These are phyloP conservation scores for Mariannaea elegans DNA, from an alignment of 2,329 filamentous ascomycete genomes.

Conservation along the genomic window DNA sequence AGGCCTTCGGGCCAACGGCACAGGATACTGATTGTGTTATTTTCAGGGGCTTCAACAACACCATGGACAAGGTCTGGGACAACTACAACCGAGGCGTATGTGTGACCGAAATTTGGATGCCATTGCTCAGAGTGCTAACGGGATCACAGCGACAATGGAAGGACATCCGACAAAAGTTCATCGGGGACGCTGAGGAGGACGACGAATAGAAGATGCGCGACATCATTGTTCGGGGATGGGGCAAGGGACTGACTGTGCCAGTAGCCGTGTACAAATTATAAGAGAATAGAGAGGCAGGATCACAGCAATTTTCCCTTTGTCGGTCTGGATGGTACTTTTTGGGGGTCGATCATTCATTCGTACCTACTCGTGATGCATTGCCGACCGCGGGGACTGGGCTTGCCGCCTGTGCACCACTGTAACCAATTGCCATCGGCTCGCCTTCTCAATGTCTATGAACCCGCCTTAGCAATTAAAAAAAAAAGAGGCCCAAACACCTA, in stretches of 20 bases:
- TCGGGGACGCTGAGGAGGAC: constrained; percentile 72
- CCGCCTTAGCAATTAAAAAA: neutral
- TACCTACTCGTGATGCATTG: constrained; percentile 14
- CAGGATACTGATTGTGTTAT: constrained; percentile 45
- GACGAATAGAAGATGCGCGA: constrained; percentile 32
- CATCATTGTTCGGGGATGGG: constrained; percentile 28
- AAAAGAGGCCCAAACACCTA: neutral
- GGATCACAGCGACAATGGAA: constrained; percentile 92
- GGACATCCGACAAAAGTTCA: constrained; percentile 93
- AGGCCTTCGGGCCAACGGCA: constrained; percentile 26
- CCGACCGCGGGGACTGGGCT: constrained; percentile 5
- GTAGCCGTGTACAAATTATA: constrained; percentile 47
- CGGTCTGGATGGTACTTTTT: constrained; percentile 1
- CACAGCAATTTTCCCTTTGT: constrained; percentile 33
- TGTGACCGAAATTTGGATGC: constrained; percentile 37
- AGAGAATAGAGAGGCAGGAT: constrained; percentile 43
- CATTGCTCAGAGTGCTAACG: constrained; percentile 38
- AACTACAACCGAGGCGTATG: constrained; percentile 89
- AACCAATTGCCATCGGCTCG: constrained; percentile 1
- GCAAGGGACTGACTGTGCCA: constrained; percentile 38
- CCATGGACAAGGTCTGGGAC: constrained; percentile 90
- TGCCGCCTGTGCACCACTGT: neutral
- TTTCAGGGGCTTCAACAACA: constrained; percentile 80
- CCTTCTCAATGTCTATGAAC: neutral
- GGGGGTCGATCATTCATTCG: neutral